phyloP scores from a whole-genome alignment of 139 green algal species.

The Micractinium sp. region DNA sequence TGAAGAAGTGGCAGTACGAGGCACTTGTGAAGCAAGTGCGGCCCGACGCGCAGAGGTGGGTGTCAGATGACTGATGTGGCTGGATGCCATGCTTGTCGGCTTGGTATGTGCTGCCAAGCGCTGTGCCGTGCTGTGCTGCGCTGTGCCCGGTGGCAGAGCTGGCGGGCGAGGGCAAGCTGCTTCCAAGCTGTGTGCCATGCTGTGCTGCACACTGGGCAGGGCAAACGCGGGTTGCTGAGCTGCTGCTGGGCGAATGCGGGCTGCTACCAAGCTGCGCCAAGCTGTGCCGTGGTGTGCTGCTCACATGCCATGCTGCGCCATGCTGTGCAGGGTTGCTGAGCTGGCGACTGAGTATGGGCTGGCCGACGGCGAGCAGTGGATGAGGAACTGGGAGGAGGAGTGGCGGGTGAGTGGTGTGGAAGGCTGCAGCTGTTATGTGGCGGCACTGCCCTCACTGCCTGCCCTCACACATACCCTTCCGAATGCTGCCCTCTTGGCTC shows the following conservation, averaged over 20 bases:
- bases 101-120: no score
- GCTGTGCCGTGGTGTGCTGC: no score
- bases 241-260: no score
- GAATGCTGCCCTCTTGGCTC: background rate
- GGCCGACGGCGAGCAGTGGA: slow-evolving; percentile 13
- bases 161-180: background rate
- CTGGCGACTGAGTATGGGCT: background rate
- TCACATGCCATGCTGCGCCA: background rate
- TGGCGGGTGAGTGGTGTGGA: slow-evolving; percentile 3
- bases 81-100: no score
- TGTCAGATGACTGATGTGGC: no score
- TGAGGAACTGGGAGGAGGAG: slow-evolving; percentile 25
- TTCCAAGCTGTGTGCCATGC: no score
- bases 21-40: slow-evolving; percentile 9
- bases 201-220: no score
- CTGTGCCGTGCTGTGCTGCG: no score
- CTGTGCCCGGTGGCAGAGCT: slow-evolving; percentile 1
- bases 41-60: background rate
- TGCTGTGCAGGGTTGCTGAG: background rate
- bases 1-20: slow-evolving; percentile 27
- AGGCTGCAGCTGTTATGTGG: background rate
- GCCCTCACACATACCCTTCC: background rate
- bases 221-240: no score
- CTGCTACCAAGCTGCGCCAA: no score
- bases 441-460: no score